Percentiles rank a stretch among this genome's conserved stretches.
phyloP scores from a whole-genome alignment of 306 rosid species.

The Cicer chorassanicum region DNA sequence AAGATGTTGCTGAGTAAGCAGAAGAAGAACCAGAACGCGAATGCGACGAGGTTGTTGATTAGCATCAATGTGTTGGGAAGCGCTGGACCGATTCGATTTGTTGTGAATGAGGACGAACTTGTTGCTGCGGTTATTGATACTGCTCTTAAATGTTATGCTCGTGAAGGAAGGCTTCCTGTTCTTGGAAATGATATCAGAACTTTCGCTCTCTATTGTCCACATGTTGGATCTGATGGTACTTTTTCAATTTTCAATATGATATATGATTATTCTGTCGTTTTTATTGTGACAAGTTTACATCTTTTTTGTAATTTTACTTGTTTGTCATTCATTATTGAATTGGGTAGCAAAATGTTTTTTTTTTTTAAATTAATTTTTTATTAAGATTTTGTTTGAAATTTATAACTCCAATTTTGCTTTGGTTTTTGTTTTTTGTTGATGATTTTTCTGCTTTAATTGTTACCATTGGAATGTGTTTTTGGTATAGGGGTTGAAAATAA shows the following conservation, averaged over 20 bases:
- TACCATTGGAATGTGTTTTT: background rate
- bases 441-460: background rate
- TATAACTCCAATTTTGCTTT: background rate
- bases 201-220: conserved; percentile 77
- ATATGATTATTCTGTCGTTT: background rate
- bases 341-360: background rate
- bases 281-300: too few species aligned
- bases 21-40: conserved; percentile 73
- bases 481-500: background rate
- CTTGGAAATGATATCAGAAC: conserved; percentile 61
- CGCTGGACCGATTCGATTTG: conserved; percentile 94
- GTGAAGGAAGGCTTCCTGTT: conserved; percentile 90
- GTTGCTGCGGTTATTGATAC: conserved; percentile 80
- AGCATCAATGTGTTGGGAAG: conserved; percentile 87
- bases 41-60: conserved; percentile 71
- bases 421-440: background rate
- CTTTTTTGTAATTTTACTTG: background rate
- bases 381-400: background rate
- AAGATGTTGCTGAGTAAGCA: conserved; percentile 81
- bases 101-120: conserved; percentile 71
- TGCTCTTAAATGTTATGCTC: conserved; percentile 85
- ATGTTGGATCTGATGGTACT: conserved; percentile 74
- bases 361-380: too few species aligned
- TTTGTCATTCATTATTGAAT: background rate
- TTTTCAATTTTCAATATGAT: background rate